Evolutionary conservation across 23 red algal genomes (phyloP).

Genomic region (Gracilaria vermiculophylla): DNA sequence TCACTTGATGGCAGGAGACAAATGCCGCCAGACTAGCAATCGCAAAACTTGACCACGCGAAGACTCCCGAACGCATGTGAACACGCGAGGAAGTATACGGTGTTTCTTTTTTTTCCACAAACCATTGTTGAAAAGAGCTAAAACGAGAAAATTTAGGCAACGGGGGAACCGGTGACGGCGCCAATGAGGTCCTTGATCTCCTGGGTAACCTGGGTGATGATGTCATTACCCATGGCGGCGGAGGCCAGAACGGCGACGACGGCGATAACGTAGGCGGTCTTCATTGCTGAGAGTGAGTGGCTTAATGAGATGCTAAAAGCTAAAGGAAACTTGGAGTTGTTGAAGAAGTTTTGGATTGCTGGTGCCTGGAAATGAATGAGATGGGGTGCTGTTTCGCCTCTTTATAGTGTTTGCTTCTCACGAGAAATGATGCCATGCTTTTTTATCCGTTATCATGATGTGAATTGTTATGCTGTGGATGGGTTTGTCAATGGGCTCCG

Average conservation of each 20-base stretch:
- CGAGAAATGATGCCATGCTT: no score
- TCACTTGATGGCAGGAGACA: background rate
- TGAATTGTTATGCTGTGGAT: no score
- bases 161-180: background rate
- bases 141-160: background rate
- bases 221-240: background rate
- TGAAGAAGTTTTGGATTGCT: background rate
- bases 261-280: constrained; percentile 13
- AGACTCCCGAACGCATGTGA: background rate
- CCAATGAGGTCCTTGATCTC: background rate
- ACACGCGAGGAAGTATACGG: background rate
- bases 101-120: background rate
- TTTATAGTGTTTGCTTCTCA: no score
- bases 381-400: no score
- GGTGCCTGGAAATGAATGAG: no score
- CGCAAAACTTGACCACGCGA: background rate
- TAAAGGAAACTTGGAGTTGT: background rate
- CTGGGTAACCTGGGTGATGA: background rate
- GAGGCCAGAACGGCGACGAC: background rate
- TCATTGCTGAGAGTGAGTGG: background rate
- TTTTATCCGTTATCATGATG: no score
- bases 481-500: no score
- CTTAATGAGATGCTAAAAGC: background rate
- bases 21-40: background rate
- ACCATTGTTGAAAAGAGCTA: background rate